These are phyloP conservation scores for Exophiala calicioides DNA, from an alignment of 2,329 filamentous ascomycete genomes.

Conservation along the genomic window DNA sequence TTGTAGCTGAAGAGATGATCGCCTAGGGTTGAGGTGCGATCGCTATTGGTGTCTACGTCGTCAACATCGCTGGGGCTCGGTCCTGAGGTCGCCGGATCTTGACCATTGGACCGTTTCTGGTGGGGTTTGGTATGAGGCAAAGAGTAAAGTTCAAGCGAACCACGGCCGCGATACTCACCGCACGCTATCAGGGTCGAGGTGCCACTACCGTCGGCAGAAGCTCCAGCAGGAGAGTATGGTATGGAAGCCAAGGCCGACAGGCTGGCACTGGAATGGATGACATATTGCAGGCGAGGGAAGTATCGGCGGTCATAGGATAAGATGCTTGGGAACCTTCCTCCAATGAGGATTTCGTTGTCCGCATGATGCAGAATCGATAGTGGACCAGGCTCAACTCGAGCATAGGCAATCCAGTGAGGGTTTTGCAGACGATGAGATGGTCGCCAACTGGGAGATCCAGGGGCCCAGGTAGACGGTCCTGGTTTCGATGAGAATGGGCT, in stretches of 20 bases:
- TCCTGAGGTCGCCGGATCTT: background rate
- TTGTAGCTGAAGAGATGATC: conserved; percentile 54
- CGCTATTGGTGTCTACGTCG: conserved; percentile 2
- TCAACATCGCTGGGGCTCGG: background rate
- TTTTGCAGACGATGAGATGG: conserved; percentile 15
- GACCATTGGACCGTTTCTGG: background rate
- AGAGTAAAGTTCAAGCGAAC: conserved; percentile 83
- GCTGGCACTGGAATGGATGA: conserved; percentile 79
- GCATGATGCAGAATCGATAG: conserved; percentile 80
- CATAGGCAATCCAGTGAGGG: conserved; percentile 52
- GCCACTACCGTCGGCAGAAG: conserved; percentile 41
- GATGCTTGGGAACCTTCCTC: conserved; percentile 84
- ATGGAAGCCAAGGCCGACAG: conserved; percentile 65
- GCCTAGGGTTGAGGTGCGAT: background rate
- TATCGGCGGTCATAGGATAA: conserved; percentile 85
- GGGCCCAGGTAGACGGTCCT: conserved; percentile 2
- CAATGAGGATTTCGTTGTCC: conserved; percentile 79
- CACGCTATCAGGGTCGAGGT: conserved; percentile 72
- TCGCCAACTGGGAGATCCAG: conserved; percentile 15
- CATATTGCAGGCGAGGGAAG: conserved; percentile 74
- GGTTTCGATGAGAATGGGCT: conserved; percentile 6
- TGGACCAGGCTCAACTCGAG: conserved; percentile 76
- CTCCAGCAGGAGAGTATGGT: conserved; percentile 62
- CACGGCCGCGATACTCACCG: conserved; percentile 89
- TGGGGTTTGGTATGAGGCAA: conserved; percentile 36